A percentile compares a stretch with the other conserved stretches of the same genome.
phyloP scores from a whole-genome alignment of 805 yeast genomes.

The Candida tallmaniae region DNA sequence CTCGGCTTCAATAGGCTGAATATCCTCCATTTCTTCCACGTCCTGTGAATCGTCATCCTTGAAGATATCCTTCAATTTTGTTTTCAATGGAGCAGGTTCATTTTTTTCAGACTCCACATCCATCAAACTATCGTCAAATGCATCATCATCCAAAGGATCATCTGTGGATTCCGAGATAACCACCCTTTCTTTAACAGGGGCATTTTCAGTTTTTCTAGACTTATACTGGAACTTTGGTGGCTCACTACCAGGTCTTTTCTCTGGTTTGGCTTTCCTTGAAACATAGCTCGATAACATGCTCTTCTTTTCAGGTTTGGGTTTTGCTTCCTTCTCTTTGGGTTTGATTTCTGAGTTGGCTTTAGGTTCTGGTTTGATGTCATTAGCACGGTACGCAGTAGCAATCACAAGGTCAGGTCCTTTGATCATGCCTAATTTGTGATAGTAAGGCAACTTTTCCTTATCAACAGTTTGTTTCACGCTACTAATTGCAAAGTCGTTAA shows the following conservation, averaged over 20 bases:
- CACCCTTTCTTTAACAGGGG: conserved; percentile 27
- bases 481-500: conserved; percentile 16
- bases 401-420: conserved; percentile 23
- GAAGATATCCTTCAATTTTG: conserved; percentile 30
- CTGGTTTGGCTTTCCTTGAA: conserved; percentile 17
- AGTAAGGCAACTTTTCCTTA: conserved; percentile 13
- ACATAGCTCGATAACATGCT: conserved; percentile 22
- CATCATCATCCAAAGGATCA: conserved; percentile 5
- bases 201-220: conserved; percentile 29
- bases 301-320: conserved; percentile 4
- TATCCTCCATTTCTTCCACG: conserved; percentile 3
- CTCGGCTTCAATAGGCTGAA: conserved; percentile 1
- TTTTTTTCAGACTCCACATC: conserved; percentile 11
- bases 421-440: conserved; percentile 26
- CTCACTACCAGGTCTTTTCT: conserved; percentile 1
- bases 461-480: conserved; percentile 11
- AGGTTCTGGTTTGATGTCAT: neutral
- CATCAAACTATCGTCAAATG: conserved; percentile 4
- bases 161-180: conserved; percentile 19
- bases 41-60: conserved; percentile 22
- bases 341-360: conserved; percentile 1
- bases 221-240: conserved; percentile 25
- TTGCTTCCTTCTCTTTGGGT: conserved; percentile 2
- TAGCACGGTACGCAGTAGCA: neutral
- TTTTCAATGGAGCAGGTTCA: conserved; percentile 3